phyloP scores from a whole-genome alignment of 345 rosid genomes.

The Eucalyptus paniculata region DNA sequence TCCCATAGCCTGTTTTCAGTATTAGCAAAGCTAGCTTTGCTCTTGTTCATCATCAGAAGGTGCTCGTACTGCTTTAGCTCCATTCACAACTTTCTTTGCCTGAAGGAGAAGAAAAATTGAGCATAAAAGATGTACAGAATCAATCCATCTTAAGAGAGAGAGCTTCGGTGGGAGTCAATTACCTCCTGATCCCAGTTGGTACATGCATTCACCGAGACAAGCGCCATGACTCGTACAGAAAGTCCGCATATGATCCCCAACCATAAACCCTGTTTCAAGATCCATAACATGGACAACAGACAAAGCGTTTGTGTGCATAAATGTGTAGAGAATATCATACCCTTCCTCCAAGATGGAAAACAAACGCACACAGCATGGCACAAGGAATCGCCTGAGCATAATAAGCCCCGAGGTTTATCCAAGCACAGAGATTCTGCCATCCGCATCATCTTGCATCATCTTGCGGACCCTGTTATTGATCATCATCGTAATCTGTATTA shows the following conservation, averaged over 20 bases:
- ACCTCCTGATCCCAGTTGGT: conserved; percentile 31
- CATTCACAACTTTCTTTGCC: conserved; percentile 10
- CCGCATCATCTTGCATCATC: conserved; percentile 1
- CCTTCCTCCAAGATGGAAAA: conserved; percentile 27
- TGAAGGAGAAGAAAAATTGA: neutral
- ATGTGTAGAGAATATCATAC: neutral
- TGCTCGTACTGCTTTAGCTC: neutral
- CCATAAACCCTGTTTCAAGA: conserved; percentile 29
- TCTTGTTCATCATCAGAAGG: neutral
- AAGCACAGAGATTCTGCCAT: conserved; percentile 31
- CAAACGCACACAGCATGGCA: conserved; percentile 25
- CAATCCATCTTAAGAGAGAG: neutral
- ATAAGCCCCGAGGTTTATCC: conserved; percentile 39
- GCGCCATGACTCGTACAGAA: conserved; percentile 17
- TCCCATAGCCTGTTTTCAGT: neutral
- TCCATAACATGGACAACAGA: neutral
- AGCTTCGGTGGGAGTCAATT: neutral
- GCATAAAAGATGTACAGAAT: too few species aligned
- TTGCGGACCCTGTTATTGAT: conserved; percentile 10
- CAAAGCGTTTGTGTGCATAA: neutral
- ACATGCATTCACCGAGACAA: conserved; percentile 12
- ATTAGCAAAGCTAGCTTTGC: neutral
- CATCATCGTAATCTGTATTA: neutral
- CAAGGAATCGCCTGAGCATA: conserved; percentile 32
- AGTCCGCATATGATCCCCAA: conserved; percentile 39